Evolutionary conservation across 2,329 filamentous ascomycete species (phyloP), one percentile per base, ranked within the genome.

Genomic region (Curvularia sp.): DNA sequence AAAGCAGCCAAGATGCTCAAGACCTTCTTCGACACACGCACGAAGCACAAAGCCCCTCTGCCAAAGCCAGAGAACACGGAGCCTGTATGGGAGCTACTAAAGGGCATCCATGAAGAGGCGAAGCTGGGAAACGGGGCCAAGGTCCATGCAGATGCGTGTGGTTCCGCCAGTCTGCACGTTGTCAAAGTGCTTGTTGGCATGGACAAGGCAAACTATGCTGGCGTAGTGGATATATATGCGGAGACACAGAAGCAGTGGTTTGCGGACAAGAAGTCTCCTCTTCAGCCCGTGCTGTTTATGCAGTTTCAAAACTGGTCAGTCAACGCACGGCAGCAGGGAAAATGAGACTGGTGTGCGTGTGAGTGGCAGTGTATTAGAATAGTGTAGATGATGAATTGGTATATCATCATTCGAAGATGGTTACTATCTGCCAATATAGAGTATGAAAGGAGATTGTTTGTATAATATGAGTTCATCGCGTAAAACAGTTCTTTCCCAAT

Each of bases 1-100:
- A 92, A 91, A 71, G 89, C 90, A 0, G 85, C 85, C 62, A 85
- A 85, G n/a, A 85, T 94, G 33, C 83, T 98, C 41, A 84, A 88
- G 60, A 84, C 87, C 57, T 92, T 91, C 72, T 88, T 89, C 55
- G 89, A 89, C 72, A 81, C 86, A 64, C 90, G 79, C 68, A 80
- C 71, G 52, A 80, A 81, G 66, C 80, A 80, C 66, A 75, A 81
- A 67, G 74, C 79, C 46, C 67, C 80, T 48, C 78, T 82, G 4
- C 80, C 79, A 52, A 66, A 73, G 53, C 75, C 85, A 1, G 77
- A 80, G 5, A 68, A 75, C 6, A 62, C 78, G 4, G 77, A 84
- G 53, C 69, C 76, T 33, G 66, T 86, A 39, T 82, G 88, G 72
- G 78, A 79, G 9, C 77, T 92, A 8, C 79, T 98, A 43, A 79